A percentile compares a stretch with the other conserved stretches of the same genome.
Evolutionary conservation across 1,284 basidiomycete species (phyloP).

Genomic region (Mycena sp.): DNA sequence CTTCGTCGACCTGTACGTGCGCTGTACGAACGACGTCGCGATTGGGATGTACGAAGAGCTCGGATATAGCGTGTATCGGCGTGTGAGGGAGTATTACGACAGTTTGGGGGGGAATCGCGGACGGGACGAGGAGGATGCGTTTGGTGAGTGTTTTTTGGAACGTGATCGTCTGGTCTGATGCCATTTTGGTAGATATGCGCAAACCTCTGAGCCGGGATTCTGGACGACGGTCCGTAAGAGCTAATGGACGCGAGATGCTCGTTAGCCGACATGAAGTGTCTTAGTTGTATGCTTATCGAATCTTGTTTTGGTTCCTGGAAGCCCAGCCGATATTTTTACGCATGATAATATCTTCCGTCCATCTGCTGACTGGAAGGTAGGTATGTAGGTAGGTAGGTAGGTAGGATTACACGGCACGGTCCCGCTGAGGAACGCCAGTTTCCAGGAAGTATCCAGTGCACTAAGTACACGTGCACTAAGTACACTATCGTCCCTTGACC

Average conservation of each 20-base stretch:
- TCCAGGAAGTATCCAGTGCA: too few species aligned
- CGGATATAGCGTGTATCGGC: conserved; percentile 88
- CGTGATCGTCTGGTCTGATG: too few species aligned
- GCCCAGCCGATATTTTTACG: too few species aligned
- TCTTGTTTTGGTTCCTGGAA: too few species aligned
- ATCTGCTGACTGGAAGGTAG: too few species aligned
- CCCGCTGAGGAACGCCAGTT: too few species aligned
- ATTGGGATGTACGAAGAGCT: conserved; percentile 88
- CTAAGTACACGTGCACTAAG: too few species aligned
- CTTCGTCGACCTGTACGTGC: conserved; percentile 93
- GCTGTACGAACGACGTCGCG: conserved; percentile 81
- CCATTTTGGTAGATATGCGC: conserved; percentile 84
- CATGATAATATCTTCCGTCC: too few species aligned
- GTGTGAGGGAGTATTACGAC: conserved; percentile 89
- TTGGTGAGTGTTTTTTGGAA: conserved; percentile 85
- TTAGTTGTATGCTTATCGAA: too few species aligned
- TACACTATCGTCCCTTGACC: too few species aligned
- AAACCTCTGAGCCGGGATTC: conserved; percentile 80
- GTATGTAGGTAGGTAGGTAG: too few species aligned
- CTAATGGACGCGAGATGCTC: conserved; percentile 78
- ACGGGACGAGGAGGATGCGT: conserved; percentile 89
- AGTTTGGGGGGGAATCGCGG: conserved; percentile 71
- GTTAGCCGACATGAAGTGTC: conserved; percentile 77
- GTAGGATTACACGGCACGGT: too few species aligned
- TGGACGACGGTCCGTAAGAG: conserved; percentile 68